These are phyloP conservation scores for Dictyostelium brefeldianum DNA, from an alignment of 78 protist species.

Conservation along the genomic window DNA sequence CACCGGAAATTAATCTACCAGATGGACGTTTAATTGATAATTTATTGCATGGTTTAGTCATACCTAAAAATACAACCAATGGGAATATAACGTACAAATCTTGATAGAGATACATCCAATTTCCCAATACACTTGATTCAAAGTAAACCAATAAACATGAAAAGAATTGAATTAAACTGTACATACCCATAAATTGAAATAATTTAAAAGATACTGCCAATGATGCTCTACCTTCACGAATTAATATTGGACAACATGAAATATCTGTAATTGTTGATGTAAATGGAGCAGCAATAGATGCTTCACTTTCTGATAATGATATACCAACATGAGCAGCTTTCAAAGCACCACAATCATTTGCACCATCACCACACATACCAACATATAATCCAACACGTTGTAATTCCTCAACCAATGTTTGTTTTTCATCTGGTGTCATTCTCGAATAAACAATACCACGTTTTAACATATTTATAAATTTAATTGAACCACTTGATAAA, in stretches of 20 bases:
- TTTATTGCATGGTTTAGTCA: constrained; percentile 65
- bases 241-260: constrained; percentile 35
- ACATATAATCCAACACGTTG: constrained; percentile 85
- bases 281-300: constrained; percentile 99
- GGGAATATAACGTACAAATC: constrained; percentile 88
- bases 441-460: constrained; percentile 89
- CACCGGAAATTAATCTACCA: constrained; percentile 52
- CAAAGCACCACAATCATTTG: constrained; percentile 99
- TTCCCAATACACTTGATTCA: constrained; percentile 75
- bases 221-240: constrained; percentile 95
- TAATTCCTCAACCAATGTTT: constrained; percentile 67
- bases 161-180: constrained; percentile 94
- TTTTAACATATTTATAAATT: constrained; percentile 31
- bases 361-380: constrained; percentile 99
- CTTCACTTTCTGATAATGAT: constrained; percentile 93
- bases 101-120: constrained; percentile 75
- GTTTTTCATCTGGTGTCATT: constrained; percentile 92
- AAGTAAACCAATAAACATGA: constrained; percentile 85
- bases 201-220: constrained; percentile 97
- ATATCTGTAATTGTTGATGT: constrained; percentile 90
- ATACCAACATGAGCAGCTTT: constrained; percentile 98
- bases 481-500: not conserved
- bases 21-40: constrained; percentile 74
- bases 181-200: constrained; percentile 97
- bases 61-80: constrained; percentile 85